Conservation (phyloP, 1,284 basidiomycete genomes). For the Cutaneotrichosporon sp. region DNA sequence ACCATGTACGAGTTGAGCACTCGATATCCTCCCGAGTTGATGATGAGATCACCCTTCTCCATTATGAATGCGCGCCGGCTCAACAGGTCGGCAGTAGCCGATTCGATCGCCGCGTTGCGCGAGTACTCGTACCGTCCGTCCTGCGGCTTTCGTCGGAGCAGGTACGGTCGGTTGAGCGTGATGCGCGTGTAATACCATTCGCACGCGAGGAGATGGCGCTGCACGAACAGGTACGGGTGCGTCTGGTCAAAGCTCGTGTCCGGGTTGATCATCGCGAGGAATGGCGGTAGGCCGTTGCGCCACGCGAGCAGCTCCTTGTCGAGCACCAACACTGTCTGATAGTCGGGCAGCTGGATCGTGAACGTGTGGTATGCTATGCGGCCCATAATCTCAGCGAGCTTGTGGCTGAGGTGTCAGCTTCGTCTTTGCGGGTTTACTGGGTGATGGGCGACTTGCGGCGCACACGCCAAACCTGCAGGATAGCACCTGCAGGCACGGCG, state of each 20-base stretch:
- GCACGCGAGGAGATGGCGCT: slow-evolving; percentile 50
- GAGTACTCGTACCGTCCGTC: slow-evolving; percentile 53
- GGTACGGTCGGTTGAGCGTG: slow-evolving; percentile 52
- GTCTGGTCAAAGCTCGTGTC: slow-evolving; percentile 47
- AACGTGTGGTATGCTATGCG: slow-evolving; percentile 55
- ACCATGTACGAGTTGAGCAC: slow-evolving; percentile 55
- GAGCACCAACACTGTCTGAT: slow-evolving; percentile 52
- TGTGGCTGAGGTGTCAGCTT: slow-evolving; percentile 38
- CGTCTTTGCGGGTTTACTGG: neutral
- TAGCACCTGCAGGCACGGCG: neutral
- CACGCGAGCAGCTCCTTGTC: slow-evolving; percentile 54
- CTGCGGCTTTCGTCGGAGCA: slow-evolving; percentile 52
- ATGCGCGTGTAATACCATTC: slow-evolving; percentile 53
- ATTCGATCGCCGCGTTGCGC: slow-evolving; percentile 54
- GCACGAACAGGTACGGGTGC: slow-evolving; percentile 52
- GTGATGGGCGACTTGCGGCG: neutral
- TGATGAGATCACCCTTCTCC: slow-evolving; percentile 53
- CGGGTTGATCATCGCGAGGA: slow-evolving; percentile 48
- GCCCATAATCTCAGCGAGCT: slow-evolving; percentile 54
- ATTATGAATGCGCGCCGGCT: slow-evolving; percentile 52
- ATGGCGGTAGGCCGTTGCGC: slow-evolving; percentile 49
- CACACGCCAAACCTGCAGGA: neutral
- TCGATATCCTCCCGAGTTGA: slow-evolving; percentile 52
- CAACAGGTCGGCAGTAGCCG: slow-evolving; percentile 53
- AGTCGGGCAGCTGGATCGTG: slow-evolving; percentile 54